These are phyloP conservation scores for Botryosphaeria agaves DNA, from an alignment of 2,329 filamentous ascomycete genomes.

Conservation along the genomic window DNA sequence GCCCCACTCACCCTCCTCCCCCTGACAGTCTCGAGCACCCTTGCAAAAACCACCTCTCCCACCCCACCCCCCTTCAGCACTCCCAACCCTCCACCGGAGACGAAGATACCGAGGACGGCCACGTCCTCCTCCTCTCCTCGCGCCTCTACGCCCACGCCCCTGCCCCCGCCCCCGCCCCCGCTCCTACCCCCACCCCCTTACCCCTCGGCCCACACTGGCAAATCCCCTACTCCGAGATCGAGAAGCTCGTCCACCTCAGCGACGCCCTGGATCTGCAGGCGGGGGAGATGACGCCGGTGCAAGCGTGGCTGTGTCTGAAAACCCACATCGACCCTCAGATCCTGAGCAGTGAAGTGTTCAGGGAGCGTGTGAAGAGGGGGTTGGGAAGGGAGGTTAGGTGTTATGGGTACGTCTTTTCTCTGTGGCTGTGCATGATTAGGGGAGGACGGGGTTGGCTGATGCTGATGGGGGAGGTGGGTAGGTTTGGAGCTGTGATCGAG, in stretches of 20 bases:
- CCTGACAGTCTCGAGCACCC: not conserved
- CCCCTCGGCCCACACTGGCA: not conserved
- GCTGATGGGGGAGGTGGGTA: not conserved
- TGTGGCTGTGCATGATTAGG: too few species aligned
- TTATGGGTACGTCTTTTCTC: not conserved
- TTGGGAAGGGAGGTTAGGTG: not conserved
- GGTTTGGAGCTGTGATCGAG: not conserved
- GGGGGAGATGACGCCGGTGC: not conserved
- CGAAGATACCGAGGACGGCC: too few species aligned
- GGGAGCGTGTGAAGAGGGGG: not conserved
- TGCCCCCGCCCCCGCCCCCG: not conserved
- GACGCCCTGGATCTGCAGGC: not conserved
- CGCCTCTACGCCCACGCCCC: not conserved
- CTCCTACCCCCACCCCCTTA: not conserved
- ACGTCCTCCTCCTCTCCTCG: not conserved
- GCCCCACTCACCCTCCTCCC: not conserved
- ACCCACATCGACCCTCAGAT: not conserved
- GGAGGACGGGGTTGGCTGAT: not conserved
- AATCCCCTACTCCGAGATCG: not conserved
- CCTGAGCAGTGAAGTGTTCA: not conserved
- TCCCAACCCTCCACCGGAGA: not conserved
- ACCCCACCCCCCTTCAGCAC: not conserved
- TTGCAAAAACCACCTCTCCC: not conserved
- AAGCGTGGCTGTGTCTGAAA: not conserved
- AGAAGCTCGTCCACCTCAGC: not conserved